Base-by-base conservation (phyloP, 2,329 filamentous ascomycete genomes). In the Stagonosporopsis chrysanthemi region DNA sequence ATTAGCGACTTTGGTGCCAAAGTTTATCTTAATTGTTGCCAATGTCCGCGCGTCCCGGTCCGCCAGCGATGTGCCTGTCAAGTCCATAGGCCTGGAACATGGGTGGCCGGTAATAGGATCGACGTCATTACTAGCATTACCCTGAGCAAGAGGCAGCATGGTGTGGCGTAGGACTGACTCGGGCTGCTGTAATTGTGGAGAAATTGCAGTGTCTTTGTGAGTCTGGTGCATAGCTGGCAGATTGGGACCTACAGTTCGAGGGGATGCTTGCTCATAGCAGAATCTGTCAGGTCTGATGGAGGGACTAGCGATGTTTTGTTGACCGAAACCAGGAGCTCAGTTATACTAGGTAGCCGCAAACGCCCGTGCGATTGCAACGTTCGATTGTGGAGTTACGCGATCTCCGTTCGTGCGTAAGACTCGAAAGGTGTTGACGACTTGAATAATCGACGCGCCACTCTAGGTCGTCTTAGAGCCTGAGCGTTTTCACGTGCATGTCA, bases 1-100 rank as follows among this genome's bases (percentile, higher is more conserved):
- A 19, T 38, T 8, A 38, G 29, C 22, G 49, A 38, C 24, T 23
- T 41, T 33, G 15, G 22, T 46, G 41, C 23, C 9, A 46, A 42
- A 49, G 39, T 40, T 31, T 31, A 38, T 24, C 15, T 35, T n/a
- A 3, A 50, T 42, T 46, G 36, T 22, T 53, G 17, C 14, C 31
- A 45, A 36, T 53, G 50, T 61, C 50, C 53, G 46, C 55, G 56
- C 60, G 56, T 60, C 39, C 58, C 56, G 58, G 19, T 48, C 53
- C 55, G 51, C 48, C 56, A 62, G 51, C 62, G 56, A 39, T 53
- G 42, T 46, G 49, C 60, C 56, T 62, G 56, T 63, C 57, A 59
- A 31, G 42, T 43, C 60, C 62, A 51, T 36, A 40, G 41, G 33
- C 29, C 36, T 56, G 57, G 56, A 38, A 59, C 65, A 62, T 64